phyloP scores from a whole-genome alignment of 352 stramenopile species.

The Pythium dissimile region DNA sequence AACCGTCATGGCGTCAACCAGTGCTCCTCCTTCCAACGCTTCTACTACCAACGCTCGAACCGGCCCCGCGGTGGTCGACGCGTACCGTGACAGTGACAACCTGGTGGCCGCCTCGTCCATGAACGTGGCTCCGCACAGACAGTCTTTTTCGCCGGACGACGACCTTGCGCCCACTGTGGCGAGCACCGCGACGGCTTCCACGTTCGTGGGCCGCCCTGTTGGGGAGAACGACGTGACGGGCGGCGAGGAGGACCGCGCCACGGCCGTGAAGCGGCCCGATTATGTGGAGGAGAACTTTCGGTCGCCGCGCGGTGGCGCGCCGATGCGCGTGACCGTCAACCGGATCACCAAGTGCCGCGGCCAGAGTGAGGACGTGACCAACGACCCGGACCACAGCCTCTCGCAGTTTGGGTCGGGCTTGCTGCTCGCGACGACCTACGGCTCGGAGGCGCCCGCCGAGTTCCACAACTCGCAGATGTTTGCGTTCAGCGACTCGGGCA shows the following conservation, averaged over 20 bases:
- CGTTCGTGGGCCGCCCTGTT: not conserved
- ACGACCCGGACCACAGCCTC: slow-evolving; percentile 2
- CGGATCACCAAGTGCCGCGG: slow-evolving; percentile 20
- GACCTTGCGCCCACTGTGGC: not conserved
- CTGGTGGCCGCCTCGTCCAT: not conserved
- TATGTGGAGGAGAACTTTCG: slow-evolving; percentile 8
- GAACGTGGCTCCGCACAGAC: not conserved
- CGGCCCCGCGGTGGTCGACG: not conserved
- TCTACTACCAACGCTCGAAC: not conserved
- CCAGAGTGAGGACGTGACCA: slow-evolving; percentile 12
- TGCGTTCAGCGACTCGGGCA: slow-evolving; percentile 16
- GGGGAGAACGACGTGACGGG: slow-evolving; percentile 15
- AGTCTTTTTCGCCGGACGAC: too few relatives aligned
- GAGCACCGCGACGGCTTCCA: slow-evolving; percentile 8
- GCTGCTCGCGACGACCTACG: not conserved
- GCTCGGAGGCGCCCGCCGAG: not conserved
- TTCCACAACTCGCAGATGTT: slow-evolving; percentile 14
- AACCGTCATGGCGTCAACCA: not conserved
- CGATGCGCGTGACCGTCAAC: slow-evolving; percentile 5
- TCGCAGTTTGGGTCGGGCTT: slow-evolving; percentile 4
- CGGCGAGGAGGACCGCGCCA: slow-evolving; percentile 4
- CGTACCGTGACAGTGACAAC: slow-evolving; percentile 6
- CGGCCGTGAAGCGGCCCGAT: too few relatives aligned
- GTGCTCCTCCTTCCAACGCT: not conserved
- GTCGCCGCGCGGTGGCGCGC: not conserved